These are phyloP conservation scores for Amoebophrya sp. DNA, from an alignment of 169 alveolate species.

Conservation along the genomic window DNA sequence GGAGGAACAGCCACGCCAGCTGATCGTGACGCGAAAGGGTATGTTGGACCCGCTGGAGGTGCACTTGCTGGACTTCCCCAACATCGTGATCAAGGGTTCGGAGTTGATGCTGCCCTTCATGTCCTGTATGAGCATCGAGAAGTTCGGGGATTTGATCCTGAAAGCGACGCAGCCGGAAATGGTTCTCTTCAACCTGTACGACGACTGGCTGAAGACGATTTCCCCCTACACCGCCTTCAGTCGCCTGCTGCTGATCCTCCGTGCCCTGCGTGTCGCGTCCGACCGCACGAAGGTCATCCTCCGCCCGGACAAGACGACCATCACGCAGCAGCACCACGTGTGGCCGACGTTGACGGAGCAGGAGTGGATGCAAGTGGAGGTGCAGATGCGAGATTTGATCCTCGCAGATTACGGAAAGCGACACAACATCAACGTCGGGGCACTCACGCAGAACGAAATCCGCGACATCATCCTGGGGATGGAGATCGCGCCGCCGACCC, in stretches of 20 bases:
- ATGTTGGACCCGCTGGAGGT: conserved; percentile 99
- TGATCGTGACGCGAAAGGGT: conserved; percentile 99
- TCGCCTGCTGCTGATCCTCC: conserved; percentile 87
- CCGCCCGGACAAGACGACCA: conserved; percentile 90
- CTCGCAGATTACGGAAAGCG: conserved; percentile 98
- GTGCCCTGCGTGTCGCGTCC: conserved; percentile 96
- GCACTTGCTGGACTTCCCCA: conserved; percentile 99
- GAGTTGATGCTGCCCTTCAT: conserved; percentile 98
- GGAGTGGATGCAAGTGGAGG: conserved; percentile 99
- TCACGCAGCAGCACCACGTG: conserved; percentile 98
- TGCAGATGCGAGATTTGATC: conserved; percentile 94
- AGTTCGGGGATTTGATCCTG: conserved; percentile 97
- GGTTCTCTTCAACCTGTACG: conserved; percentile 97
- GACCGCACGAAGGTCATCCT: conserved; percentile 95
- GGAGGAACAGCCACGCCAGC: conserved; percentile 99
- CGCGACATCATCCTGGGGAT: conserved; percentile 99
- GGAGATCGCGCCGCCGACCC: conserved; percentile 98
- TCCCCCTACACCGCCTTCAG: conserved; percentile 98
- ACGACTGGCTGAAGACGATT: conserved; percentile 97
- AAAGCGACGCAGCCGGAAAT: conserved; percentile 99
- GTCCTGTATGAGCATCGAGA: conserved; percentile 95
- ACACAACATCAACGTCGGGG: conserved; percentile 95
- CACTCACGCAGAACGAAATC: conserved; percentile 97
- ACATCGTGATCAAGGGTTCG: conserved; percentile 97
- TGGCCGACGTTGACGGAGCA: conserved; percentile 99